phyloP scores from a whole-genome alignment of 768 basidiomycete species.

The Suillus bovinus region DNA sequence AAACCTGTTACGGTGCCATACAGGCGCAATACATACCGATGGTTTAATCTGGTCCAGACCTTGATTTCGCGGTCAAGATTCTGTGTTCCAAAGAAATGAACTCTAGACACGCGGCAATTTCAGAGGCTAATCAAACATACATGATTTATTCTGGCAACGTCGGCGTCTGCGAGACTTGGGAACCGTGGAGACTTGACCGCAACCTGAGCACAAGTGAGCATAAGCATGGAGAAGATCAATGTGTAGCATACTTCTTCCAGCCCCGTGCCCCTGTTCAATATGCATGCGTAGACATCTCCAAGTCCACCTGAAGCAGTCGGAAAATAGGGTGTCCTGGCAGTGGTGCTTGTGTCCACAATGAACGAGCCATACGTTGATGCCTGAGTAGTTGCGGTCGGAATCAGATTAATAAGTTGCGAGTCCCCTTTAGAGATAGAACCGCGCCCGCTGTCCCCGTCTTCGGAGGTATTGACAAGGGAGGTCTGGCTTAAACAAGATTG shows the following conservation, averaged over 20 bases:
- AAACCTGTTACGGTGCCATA: constrained; percentile 20
- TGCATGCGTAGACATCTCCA: constrained; percentile 45
- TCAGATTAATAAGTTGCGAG: neutral
- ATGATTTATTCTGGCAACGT: neutral
- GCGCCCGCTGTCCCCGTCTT: neutral
- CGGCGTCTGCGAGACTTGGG: neutral
- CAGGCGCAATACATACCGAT: constrained; percentile 22
- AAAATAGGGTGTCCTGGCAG: neutral
- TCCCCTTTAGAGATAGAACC: neutral
- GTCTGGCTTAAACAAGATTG: neutral
- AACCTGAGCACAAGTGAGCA: constrained; percentile 3
- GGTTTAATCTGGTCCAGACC: constrained; percentile 21
- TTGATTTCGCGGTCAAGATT: constrained; percentile 22
- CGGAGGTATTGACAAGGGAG: neutral
- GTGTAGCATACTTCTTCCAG: neutral
- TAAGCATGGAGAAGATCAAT: neutral
- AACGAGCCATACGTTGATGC: neutral
- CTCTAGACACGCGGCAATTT: neutral
- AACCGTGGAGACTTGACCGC: constrained; percentile 10
- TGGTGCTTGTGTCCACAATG: neutral
- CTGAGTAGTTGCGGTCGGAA: neutral
- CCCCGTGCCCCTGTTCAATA: neutral
- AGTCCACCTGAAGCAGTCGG: constrained; percentile 35
- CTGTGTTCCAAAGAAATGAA: constrained; percentile 12
- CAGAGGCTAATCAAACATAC: neutral